Evolutionary conservation across 2,329 filamentous ascomycete genomes (phyloP).

Genomic region (Neurospora crassa): DNA sequence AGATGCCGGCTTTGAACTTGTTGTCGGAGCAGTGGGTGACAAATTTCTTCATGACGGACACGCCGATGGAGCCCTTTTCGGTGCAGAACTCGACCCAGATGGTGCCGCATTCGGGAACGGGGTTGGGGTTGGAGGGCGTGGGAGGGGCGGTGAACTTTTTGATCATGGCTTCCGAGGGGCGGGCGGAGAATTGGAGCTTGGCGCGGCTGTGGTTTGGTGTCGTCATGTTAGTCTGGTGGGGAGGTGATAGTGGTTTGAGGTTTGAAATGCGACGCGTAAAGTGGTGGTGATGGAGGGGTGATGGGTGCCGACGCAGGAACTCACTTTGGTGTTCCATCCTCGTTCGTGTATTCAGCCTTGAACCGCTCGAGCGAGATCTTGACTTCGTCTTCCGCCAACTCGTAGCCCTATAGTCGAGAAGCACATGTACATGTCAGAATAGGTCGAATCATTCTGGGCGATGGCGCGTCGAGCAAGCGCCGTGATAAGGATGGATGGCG

Average conservation of each 20-base stretch:
- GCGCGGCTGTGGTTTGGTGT: constrained; percentile 49
- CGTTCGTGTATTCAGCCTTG: constrained; percentile 58
- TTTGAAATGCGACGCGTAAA: background rate
- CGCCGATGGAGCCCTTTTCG: constrained; percentile 62
- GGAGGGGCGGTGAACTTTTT: constrained; percentile 69
- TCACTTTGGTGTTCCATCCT: constrained; percentile 69
- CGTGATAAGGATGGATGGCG: constrained; percentile 25
- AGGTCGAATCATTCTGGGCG: background rate
- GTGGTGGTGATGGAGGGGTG: background rate
- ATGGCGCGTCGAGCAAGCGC: constrained; percentile 4
- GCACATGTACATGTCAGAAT: constrained; percentile 9
- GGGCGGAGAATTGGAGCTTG: constrained; percentile 80
- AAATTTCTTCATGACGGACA: constrained; percentile 86
- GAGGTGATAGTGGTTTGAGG: background rate
- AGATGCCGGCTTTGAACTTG: constrained; percentile 82
- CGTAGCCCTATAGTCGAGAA: constrained; percentile 63
- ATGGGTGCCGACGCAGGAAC: constrained; percentile 20
- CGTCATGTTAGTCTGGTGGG: background rate
- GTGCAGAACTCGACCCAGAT: constrained; percentile 90
- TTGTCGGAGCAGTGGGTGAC: constrained; percentile 71
- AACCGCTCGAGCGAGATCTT: constrained; percentile 80
- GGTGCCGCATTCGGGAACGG: constrained; percentile 66
- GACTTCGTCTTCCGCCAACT: constrained; percentile 81
- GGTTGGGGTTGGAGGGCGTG: constrained; percentile 59
- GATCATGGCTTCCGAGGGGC: constrained; percentile 76